Evolutionary conservation across 768 basidiomycete genomes (phyloP), one percentile per base, ranked within the genome.

Genomic region (Cystofilobasidium ferigula): DNA sequence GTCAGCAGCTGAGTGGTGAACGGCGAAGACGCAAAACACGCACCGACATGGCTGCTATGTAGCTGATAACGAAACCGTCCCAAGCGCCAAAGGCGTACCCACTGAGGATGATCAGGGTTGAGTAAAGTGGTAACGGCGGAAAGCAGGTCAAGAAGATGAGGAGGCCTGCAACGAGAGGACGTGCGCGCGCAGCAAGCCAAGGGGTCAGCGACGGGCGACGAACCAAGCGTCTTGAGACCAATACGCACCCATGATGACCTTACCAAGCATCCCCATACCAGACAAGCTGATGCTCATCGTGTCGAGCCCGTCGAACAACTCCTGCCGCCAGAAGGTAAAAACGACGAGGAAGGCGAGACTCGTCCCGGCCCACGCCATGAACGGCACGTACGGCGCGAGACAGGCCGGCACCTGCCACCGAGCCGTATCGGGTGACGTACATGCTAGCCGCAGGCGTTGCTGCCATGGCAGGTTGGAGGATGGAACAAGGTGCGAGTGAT

Each of bases 31-130:
- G 14, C 14, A 51, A 45, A 32, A 35, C 32, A 66, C 66, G 32
- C 40, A 70, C 71, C 1, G 82, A 78, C 48, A 95, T 83, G 9
- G 92, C 89, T 13, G 91, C 87, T 65, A 82, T 79, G 76, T 94
- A 95, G 38, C 88, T 91, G 73, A 95, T 83, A 70, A 87, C 77
- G 67, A 89, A 89, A 70, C 91, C 92, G 54, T 81, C 54, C 84
- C 84, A 86, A 26, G 87, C 81, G 60, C 89, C 89, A 73, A 85
- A 92, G 13, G 89, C 90, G 75, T 94, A 94, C 28, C 91, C 91
- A 48, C 89, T 88, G 70, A 95, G 80, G 70, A 89, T 84, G 73
- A 94, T 92, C 77, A 95, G 81, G 0, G 92, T 94, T 71, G 89
- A 92, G 78, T 94, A 95, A 63, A 95, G 80, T 40, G 92, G 92